Base-by-base conservation (phyloP, 2,329 filamentous ascomycete species). In the Cladosporium sp. region DNA sequence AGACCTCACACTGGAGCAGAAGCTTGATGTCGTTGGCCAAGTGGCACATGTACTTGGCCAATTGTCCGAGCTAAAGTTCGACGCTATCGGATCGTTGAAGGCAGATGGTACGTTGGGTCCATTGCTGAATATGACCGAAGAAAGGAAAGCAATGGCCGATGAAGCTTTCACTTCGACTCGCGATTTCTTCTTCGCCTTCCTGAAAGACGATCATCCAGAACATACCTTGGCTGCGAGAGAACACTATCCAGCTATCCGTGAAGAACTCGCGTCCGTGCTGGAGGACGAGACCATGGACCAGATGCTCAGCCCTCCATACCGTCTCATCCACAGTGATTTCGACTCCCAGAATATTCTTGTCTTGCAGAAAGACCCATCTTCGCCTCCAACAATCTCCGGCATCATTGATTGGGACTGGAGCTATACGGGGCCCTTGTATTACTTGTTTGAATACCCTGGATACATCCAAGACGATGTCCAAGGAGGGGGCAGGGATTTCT, bases 371-470 rank as follows among this genome's bases (percentile, higher is more conserved):
- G 36, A 58, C 20, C 12, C 22, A 5, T 25, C 20, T 14, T 5
- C 22, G 1, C 30, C 30, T 9, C 57, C 42, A 1, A 59, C 39
- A 28, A 42, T 64, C n/a, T 22, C 20, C 19, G 61, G 45, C 9
- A 28, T 65, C 39, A 61, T 66, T 30, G 64, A 64, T 51, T 66
- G 64, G 61, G 64, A 66, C 37, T 38, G 47, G 42, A 55, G 37
- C 20, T 43, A 49, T 5, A 59, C 59, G 2, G 51, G 55, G 0
- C 58, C 61, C 4, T 55, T 62, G 2, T 63, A 65, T 56, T 59
- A 58, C 25, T 38, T 62, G 2, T 59, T n/a, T 17, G 59, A 61
- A 11, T 61, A 63, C 19, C 61, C 61, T 8, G n/a, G n/a, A 2
- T 51, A 58, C 51, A 59, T 65, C 28, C n/a, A n/a, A n/a, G 39